Percentiles rank a stretch among this genome's conserved stretches.
Evolutionary conservation across 176 grass and related monocot genomes (phyloP).

Genomic region (Rhynchospora pubera): DNA sequence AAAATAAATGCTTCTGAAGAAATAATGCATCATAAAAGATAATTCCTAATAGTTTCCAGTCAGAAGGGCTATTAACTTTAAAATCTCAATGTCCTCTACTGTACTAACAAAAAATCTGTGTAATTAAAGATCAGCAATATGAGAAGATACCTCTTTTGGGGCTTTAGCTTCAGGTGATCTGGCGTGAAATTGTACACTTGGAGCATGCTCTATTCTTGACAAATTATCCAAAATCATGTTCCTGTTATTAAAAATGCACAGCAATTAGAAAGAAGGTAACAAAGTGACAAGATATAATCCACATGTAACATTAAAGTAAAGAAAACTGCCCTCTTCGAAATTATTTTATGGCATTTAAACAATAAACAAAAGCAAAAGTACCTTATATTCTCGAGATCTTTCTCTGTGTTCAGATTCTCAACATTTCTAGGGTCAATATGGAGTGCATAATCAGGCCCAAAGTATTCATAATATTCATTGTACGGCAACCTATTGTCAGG

Average conservation of each 20-base stretch:
- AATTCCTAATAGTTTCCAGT: too few relatives aligned
- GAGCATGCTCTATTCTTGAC: constrained; percentile 68
- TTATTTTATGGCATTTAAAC: too few relatives aligned
- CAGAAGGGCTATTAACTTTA: background rate
- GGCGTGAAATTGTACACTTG: constrained; percentile 72
- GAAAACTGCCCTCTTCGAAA: background rate
- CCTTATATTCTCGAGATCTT: constrained; percentile 77
- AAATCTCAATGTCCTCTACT: background rate
- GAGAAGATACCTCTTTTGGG: constrained; percentile 48
- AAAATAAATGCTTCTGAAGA: background rate
- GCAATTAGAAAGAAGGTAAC: constrained; percentile 16
- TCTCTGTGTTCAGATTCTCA: constrained; percentile 54
- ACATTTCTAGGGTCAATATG: constrained; percentile 71
- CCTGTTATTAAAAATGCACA: constrained; percentile 28
- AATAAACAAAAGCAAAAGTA: constrained; percentile 27
- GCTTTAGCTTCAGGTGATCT: constrained; percentile 58
- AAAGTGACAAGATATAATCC: constrained; percentile 12
- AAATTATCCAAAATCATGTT: constrained; percentile 64
- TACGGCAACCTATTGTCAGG: constrained; percentile 81
- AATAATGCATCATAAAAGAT: constrained; percentile 8
- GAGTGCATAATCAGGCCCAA: constrained; percentile 72
- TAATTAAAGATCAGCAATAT: constrained; percentile 12
- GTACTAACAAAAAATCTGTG: background rate
- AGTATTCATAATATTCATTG: constrained; percentile 94
- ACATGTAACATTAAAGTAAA: background rate